Conservation (phyloP, 2,329 filamentous ascomycete species). For the Trichoderma simmonsii region DNA sequence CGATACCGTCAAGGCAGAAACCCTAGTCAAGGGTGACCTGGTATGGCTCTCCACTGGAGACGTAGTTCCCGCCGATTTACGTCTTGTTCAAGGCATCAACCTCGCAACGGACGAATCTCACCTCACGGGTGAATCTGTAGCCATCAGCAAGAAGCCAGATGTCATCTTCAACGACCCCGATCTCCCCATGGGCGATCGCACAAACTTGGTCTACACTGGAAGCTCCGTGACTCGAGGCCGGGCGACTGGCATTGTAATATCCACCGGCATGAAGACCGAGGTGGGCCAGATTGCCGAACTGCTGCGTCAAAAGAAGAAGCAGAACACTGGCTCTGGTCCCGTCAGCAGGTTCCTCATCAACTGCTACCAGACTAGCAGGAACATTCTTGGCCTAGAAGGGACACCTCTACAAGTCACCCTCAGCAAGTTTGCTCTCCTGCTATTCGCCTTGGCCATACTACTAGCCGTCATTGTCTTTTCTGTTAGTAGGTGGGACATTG, state of each 20-base stretch:
- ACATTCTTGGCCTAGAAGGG: slow-evolving; percentile 65
- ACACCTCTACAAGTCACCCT: slow-evolving; percentile 83
- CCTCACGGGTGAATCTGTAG: slow-evolving; percentile 69
- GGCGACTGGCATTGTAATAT: slow-evolving; percentile 64
- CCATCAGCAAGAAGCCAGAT: slow-evolving; percentile 63
- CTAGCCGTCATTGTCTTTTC: slow-evolving; percentile 62
- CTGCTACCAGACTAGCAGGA: slow-evolving; percentile 43
- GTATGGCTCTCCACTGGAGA: slow-evolving; percentile 62
- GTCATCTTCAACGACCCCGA: slow-evolving; percentile 50
- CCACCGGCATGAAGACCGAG: slow-evolving; percentile 71
- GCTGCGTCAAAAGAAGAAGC: slow-evolving; percentile 55
- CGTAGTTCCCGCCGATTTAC: slow-evolving; percentile 67
- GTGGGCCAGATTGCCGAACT: slow-evolving; percentile 73
- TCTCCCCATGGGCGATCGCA: slow-evolving; percentile 64
- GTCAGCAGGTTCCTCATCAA: slow-evolving; percentile 44
- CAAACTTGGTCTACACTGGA: slow-evolving; percentile 69
- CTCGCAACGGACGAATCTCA: slow-evolving; percentile 73
- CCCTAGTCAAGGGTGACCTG: slow-evolving; percentile 64
- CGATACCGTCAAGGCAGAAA: slow-evolving; percentile 52
- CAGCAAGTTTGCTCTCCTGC: slow-evolving; percentile 76
- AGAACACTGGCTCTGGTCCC: slow-evolving; percentile 39
- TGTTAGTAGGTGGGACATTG: slow-evolving; percentile 51
- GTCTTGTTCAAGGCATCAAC: slow-evolving; percentile 65
- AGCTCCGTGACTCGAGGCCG: slow-evolving; percentile 70
- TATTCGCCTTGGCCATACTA: slow-evolving; percentile 69